Evolutionary conservation across 306 rosid genomes (phyloP).

Genomic region (Sophora flavescens): DNA sequence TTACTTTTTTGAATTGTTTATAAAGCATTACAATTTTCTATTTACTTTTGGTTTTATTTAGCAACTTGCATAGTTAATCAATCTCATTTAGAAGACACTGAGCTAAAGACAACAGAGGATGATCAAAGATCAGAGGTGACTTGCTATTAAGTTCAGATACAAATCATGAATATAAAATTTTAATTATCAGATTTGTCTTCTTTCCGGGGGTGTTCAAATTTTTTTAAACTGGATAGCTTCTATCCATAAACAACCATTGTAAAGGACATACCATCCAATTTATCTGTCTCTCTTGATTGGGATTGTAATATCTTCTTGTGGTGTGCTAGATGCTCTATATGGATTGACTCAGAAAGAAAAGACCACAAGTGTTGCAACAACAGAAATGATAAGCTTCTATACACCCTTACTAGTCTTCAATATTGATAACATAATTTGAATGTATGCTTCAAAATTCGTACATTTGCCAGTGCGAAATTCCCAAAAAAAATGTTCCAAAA

Average conservation of each 20-base stretch:
- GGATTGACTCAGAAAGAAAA: conserved; percentile 69
- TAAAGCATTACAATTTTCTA: conserved; percentile 11
- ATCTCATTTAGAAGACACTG: conserved; percentile 62
- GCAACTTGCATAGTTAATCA: conserved; percentile 36
- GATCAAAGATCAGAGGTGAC: conserved; percentile 66
- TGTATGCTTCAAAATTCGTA: conserved; percentile 42
- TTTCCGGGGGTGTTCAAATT: conserved; percentile 22
- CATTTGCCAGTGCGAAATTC: conserved; percentile 58
- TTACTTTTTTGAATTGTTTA: not conserved
- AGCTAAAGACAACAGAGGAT: conserved; percentile 53
- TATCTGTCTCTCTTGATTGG: conserved; percentile 63
- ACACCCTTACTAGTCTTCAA: conserved; percentile 30
- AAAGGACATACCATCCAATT: conserved; percentile 53
- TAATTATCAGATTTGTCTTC: conserved; percentile 9
- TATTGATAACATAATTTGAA: not conserved
- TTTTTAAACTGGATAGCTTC: conserved; percentile 47
- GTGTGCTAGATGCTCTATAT: conserved; percentile 75
- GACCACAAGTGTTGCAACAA: conserved; percentile 50
- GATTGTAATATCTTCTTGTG: conserved; percentile 68
- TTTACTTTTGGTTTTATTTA: not conserved
- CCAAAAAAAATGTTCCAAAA: conserved; percentile 73
- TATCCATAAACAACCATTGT: conserved; percentile 54
- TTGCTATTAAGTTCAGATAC: conserved; percentile 44
- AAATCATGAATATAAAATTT: conserved; percentile 40
- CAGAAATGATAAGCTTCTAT: conserved; percentile 74